Evolutionary conservation across 306 rosid genomes (phyloP), one percentile per base, ranked within the genome.

Genomic region (Calophaca sinica): DNA sequence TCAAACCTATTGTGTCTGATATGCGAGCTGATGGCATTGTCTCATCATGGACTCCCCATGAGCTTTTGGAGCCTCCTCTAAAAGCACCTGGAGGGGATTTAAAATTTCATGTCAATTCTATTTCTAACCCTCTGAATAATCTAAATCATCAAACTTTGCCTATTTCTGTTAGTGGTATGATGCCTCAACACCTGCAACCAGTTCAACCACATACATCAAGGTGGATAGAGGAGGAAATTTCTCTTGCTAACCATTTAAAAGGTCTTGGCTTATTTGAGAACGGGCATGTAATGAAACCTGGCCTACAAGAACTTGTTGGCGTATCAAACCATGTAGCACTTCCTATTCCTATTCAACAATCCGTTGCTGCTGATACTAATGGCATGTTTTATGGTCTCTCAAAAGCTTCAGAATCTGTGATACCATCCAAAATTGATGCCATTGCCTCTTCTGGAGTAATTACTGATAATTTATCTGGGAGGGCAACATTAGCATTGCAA

Each of bases 1-100:
- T 91, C 72, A 93, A 91, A 81, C 98, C 98, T 62, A 13, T 89
- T 28, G 88, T 85, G 72, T 58, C 87, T 46, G 98, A 91, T 79
- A 87, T 86, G 81, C 87, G 76, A 53, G 76, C 82, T 73, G 93
- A 93, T 74, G 77, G 50, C 29, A 42, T 70, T 75, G 80, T 65
- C 45, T 70, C 90, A 15, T 65, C 84, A 60, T 80, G 87, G 89
- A 70, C 76, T 31, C 75, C 83, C 41, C 73, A 79, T 42, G 84
- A 84, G 33, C 76, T 89, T 15, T 41, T 78, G 71, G 86, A 75
- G 62, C 83, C 82, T 76, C 80, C 58, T 50, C 80, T 39, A 35
- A 85, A 73, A 65, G 84, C 87, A 68, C 80, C 89, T 66, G 80
- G 68, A 33, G 87, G 63, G 76, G 92, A 88, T 83, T 39, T 75